These are phyloP conservation scores for Trametes elegans DNA, from an alignment of 768 basidiomycete species.

Conservation along the genomic window DNA sequence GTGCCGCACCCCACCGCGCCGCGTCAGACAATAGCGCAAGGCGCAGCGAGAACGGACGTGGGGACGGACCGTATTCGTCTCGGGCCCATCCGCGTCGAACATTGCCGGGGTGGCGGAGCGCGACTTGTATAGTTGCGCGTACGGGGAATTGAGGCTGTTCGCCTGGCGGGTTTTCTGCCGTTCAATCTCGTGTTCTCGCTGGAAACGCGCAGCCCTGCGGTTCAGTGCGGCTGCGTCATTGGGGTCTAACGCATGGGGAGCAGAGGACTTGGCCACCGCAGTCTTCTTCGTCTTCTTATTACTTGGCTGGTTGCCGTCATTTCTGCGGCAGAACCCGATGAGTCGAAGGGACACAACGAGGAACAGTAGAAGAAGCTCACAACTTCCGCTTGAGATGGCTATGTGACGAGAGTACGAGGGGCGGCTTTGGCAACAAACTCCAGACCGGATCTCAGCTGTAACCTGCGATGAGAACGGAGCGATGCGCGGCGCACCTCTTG, in stretches of 20 bases:
- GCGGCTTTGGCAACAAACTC: constrained; percentile 62
- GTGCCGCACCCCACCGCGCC: constrained; percentile 1
- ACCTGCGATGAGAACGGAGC: background rate
- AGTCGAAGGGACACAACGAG: too few species aligned
- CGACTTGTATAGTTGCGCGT: constrained; percentile 25
- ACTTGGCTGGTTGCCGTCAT: constrained; percentile 36
- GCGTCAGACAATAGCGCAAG: constrained; percentile 4
- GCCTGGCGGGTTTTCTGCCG: constrained; percentile 50
- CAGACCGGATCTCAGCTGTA: constrained; percentile 6
- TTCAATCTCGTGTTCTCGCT: constrained; percentile 86
- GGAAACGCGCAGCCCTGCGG: constrained; percentile 84
- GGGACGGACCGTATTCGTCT: constrained; percentile 63
- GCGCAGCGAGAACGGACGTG: background rate
- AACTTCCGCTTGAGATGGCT: constrained; percentile 67
- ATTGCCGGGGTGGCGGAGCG: constrained; percentile 36
- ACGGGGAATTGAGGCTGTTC: constrained; percentile 20
- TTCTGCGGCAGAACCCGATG: constrained; percentile 26
- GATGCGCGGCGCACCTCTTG: constrained; percentile 57
- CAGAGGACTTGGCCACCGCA: constrained; percentile 32
- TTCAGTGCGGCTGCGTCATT: constrained; percentile 69
- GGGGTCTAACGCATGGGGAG: constrained; percentile 41
- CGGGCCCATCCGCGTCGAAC: constrained; percentile 60
- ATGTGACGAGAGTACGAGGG: constrained; percentile 37
- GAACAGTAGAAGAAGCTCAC: constrained; percentile 34
- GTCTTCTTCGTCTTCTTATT: constrained; percentile 63